Evolutionary conservation across 495 filamentous ascomycete genomes (phyloP).

Genomic region (Talaromyces ruber): DNA sequence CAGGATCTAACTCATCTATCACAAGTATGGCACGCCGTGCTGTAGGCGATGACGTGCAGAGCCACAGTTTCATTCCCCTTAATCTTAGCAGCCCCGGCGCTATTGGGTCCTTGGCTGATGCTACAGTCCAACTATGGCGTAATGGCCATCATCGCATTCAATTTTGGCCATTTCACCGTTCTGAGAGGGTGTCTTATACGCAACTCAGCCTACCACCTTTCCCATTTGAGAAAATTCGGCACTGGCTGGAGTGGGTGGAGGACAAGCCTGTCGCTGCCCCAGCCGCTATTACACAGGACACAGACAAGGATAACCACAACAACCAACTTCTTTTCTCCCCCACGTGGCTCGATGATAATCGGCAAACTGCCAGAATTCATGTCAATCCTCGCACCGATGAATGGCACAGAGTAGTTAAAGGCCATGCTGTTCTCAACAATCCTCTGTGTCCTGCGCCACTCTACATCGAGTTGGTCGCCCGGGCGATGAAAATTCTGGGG

Average conservation of each 20-base stretch:
- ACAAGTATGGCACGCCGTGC: conserved; percentile 20
- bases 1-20: conserved; percentile 24
- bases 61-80: no score
- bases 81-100: not conserved
- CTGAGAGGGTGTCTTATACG: conserved; percentile 6
- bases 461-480: conserved; percentile 17
- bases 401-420: conserved; percentile 6
- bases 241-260: conserved; percentile 20
- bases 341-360: not conserved
- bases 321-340: not conserved
- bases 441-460: conserved; percentile 34
- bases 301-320: no score
- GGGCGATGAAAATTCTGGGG: not conserved
- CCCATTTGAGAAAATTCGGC: conserved; percentile 20
- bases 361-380: no score
- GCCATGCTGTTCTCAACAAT: conserved; percentile 26
- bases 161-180: conserved; percentile 24
- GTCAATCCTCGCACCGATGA: no score
- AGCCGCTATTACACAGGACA: not conserved
- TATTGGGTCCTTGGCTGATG: conserved; percentile 1
- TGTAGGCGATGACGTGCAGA: not conserved
- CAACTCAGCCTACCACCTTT: conserved; percentile 23
- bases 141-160: conserved; percentile 9
- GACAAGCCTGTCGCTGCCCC: not conserved
- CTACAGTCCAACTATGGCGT: conserved; percentile 20